These are phyloP conservation scores for Chalciporus piperatus DNA, from an alignment of 768 basidiomycete species.

Conservation along the genomic window DNA sequence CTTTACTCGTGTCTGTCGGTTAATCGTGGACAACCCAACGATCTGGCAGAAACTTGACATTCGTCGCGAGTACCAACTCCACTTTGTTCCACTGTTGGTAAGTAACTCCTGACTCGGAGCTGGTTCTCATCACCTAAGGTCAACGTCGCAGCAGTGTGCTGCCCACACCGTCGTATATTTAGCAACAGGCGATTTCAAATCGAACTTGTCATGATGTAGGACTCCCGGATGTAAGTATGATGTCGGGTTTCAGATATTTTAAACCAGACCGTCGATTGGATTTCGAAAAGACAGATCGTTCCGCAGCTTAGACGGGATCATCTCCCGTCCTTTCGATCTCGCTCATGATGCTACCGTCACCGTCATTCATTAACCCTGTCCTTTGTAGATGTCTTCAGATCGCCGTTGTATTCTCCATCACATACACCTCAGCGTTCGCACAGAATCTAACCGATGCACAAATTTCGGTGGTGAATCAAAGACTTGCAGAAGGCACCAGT, in stretches of 20 bases:
- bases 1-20: no score
- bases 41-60: no score
- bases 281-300: background rate
- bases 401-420: slow-evolving; percentile 2
- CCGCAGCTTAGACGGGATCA: background rate
- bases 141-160: no score
- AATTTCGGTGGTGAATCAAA: slow-evolving; percentile 34
- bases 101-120: no score
- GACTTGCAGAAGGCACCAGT: slow-evolving; percentile 39
- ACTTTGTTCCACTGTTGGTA: no score
- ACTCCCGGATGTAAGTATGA: no score
- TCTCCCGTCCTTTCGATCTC: background rate
- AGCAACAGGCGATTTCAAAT: background rate
- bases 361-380: background rate
- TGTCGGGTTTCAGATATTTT: background rate
- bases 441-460: slow-evolving; percentile 37
- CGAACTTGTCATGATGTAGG: background rate
- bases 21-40: no score
- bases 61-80: no score
- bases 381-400: background rate
- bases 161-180: no score
- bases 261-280: background rate
- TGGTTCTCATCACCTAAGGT: no score
- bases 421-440: slow-evolving; percentile 11
- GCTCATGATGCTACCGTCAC: background rate